Base-by-base conservation (phyloP, 345 rosid species). In the Noccaea bulbosa region DNA sequence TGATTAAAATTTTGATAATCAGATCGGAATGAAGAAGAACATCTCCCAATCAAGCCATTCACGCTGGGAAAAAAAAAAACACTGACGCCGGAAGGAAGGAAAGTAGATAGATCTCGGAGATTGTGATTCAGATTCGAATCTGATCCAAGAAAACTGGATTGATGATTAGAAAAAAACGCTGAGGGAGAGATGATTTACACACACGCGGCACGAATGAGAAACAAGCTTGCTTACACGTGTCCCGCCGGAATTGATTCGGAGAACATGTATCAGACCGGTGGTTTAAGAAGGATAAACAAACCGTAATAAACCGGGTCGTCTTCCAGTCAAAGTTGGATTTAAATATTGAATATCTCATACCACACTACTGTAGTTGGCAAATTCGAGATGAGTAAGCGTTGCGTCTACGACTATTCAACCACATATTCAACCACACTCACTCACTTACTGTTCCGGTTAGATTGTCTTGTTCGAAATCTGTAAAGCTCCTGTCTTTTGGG, bases 191-290 rank as follows among this genome's bases (percentile, higher is more conserved):
- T 64, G 58, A 65, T 72, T 57, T 27, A 27, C 30, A n/a, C n/a
- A n/a, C n/a, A n/a, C n/a, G n/a, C n/a, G n/a, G n/a, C n/a, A 53
- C 53, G 59, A 20, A 62, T 30, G 74, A 54, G 79, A 51, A 56
- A 54, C 41, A 54, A 38, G 52, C 65, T n/a, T n/a, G n/a, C n/a
- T 69, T 62, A 75, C 79, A 75, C 70, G 74, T 69, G 74, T 62
- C 44, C 2, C 17, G 30, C 62, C n/a, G 14, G 1, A 48, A 24
- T 53, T 61, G 52, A 37, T 6, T 24, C 32, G 6, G 11, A 56
- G 7, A 32, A 68, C 22, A n/a, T 68, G 16, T 43, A n/a, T 34
- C 35, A 46, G n/a, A 44, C 54, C 73, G 54, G 63, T 49, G n/a
- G 11, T 17, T 35, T 2, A n/a, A n/a, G n/a, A 37, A 12, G 2